Conservation (phyloP, 257 asterid genomes). For the Linderniella brevidens region DNA sequence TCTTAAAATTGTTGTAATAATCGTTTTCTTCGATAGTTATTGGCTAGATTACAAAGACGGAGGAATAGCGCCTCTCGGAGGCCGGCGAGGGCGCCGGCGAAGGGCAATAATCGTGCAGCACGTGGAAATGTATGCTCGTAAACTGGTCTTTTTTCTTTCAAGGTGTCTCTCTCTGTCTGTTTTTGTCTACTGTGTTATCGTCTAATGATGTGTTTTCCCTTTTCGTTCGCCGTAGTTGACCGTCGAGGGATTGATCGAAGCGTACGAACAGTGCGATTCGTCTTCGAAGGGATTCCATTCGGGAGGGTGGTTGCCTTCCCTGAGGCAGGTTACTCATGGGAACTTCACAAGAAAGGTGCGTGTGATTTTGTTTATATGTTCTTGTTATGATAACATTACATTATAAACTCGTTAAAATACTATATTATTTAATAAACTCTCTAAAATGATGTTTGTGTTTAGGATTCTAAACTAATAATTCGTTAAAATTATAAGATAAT, state of each 20-base stretch:
- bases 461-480: no score
- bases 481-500: no score
- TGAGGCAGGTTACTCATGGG: slow-evolving; percentile 52
- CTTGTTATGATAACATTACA: no score
- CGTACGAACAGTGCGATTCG: slow-evolving; percentile 49
- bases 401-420: no score
- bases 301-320: slow-evolving; percentile 46
- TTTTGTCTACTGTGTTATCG: slow-evolving; percentile 7
- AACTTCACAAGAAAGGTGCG: slow-evolving; percentile 82
- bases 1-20: no score
- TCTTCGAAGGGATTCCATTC: slow-evolving; percentile 37
- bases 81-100: slow-evolving; percentile 19
- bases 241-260: slow-evolving; percentile 46
- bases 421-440: no score
- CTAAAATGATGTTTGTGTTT: no score
- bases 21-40: no score
- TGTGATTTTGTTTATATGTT: slow-evolving; percentile 1
- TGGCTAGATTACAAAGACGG: no score
- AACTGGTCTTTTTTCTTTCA: slow-evolving; percentile 2
- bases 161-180: slow-evolving; percentile 1
- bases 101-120: slow-evolving; percentile 17
- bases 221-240: slow-evolving; percentile 29
- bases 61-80: slow-evolving; percentile 14
- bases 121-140: slow-evolving; percentile 30
- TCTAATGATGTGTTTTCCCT: slow-evolving; percentile 16